Base-by-base conservation (phyloP, 306 rosid genomes). In the Medicago arabica region DNA sequence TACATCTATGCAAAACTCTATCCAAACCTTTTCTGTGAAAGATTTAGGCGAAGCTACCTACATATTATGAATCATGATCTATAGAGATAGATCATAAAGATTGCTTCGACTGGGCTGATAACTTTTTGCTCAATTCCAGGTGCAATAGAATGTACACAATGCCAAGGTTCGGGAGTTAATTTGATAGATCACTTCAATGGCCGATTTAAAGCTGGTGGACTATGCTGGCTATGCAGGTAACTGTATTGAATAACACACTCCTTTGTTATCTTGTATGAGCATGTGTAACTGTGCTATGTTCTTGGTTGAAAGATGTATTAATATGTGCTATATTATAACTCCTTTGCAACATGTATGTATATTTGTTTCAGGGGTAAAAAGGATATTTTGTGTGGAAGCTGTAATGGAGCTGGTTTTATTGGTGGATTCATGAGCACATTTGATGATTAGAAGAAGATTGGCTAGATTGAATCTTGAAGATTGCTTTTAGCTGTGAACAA, bases 161-260 rank as follows among this genome's bases (percentile, higher is more conserved):
- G 99, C 83, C 10, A 92, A 83, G 98, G 99, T 43, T 43, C 76
- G 25, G 99, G 99, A 74, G 93, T 96, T 38, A 96, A 96, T 78
- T 83, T 91, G 41, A 90, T 67, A 25, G 99, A 96, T 87, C 99
- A 92, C 87, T 96, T 88, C 90, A 90, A 92, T 41, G 99, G 99
- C 53, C 96, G 72, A 76, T 92, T 85, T 59, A 96, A 96, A 85
- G 99, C 96, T 1, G 99, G 99, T 75, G 91, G 88, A 77, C 47
- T 92, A 55, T 96, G 99, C 82, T 96, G 99, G 99, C 79, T 96
- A 75, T 96, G 99, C 98, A 92, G 99, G 99, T 96, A 85, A 41
- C 46, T 67, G 8, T 59, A 55, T 71, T 67, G 18, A 82, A 50
- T 34, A 50, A 68, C 38, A 34, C 38, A 34, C 7, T 34, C 38